These are phyloP conservation scores for Sclerotiophoma versabilis DNA, from an alignment of 2,329 filamentous ascomycete genomes.

Conservation along the genomic window DNA sequence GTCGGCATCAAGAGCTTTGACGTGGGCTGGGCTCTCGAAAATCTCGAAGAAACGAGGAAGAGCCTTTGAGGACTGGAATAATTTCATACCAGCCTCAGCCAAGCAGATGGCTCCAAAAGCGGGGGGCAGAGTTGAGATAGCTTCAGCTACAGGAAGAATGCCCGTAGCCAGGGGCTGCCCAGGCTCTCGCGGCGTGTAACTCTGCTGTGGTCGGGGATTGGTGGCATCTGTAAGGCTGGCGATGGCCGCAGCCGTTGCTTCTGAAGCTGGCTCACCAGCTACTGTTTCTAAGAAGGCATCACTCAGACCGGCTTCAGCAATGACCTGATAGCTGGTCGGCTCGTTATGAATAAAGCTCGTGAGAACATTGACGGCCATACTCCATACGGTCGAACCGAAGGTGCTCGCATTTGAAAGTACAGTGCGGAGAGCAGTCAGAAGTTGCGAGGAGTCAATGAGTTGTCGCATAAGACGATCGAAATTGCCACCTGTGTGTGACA, in stretches of 20 bases:
- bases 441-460: constrained; percentile 87
- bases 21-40: constrained; percentile 91
- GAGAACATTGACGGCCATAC: constrained; percentile 87
- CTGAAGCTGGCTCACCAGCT: constrained; percentile 54
- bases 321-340: constrained; percentile 94
- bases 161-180: constrained; percentile 63
- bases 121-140: constrained; percentile 83
- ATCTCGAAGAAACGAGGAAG: constrained; percentile 91
- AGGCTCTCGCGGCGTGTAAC: constrained; percentile 34
- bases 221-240: constrained; percentile 22
- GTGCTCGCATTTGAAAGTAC: constrained; percentile 80
- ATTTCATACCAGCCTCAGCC: constrained; percentile 83
- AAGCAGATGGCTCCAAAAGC: constrained; percentile 94
- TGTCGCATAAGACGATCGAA: constrained; percentile 91
- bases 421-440: constrained; percentile 78
- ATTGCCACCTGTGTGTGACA: constrained; percentile 81
- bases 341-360: constrained; percentile 99
- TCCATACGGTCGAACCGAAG: constrained; percentile 96
- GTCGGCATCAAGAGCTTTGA: constrained; percentile 82
- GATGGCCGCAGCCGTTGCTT: constrained; percentile 24
- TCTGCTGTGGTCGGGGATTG: constrained; percentile 16
- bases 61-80: constrained; percentile 83
- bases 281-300: constrained; percentile 85
- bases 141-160: constrained; percentile 86
- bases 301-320: constrained; percentile 91